Conservation (phyloP, 2,329 filamentous ascomycete genomes). For the Dothistroma septosporum region DNA sequence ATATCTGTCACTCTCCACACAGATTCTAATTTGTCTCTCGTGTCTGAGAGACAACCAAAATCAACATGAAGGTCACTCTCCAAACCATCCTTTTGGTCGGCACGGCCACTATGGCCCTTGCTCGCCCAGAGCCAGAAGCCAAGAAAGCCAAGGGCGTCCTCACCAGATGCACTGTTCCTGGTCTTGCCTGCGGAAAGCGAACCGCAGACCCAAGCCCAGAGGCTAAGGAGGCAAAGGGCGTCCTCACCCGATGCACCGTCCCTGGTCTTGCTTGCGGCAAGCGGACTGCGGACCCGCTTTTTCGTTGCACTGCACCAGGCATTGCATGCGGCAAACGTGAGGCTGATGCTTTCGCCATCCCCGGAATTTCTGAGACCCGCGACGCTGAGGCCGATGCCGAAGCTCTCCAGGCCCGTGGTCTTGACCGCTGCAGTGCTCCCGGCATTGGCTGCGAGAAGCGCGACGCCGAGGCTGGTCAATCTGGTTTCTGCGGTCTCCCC, state of each 20-base stretch:
- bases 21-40: conserved; percentile 4
- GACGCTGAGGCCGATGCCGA: not conserved
- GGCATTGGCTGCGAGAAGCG: conserved; percentile 3
- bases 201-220: conserved; percentile 11
- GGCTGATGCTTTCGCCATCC: conserved; percentile 35
- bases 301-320: conserved; percentile 40
- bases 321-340: conserved; percentile 43
- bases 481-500: conserved; percentile 19
- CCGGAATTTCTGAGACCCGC: not conserved
- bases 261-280: conserved; percentile 2
- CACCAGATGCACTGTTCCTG: conserved; percentile 35
- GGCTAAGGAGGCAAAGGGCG: not conserved
- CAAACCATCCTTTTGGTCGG: conserved; percentile 20
- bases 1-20: conserved; percentile 7
- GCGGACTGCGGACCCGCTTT: not conserved
- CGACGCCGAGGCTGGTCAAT: not conserved
- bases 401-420: not conserved
- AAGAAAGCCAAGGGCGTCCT: not conserved
- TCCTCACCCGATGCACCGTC: conserved; percentile 3
- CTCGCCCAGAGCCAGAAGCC: conserved; percentile 4
- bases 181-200: conserved; percentile 43
- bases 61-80: conserved; percentile 27
- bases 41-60: conserved; percentile 6
- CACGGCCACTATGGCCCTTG: conserved; percentile 20
- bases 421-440: conserved; percentile 5